These are phyloP conservation scores for Tricholomella constricta DNA, from an alignment of 768 basidiomycete genomes.

Conservation along the genomic window DNA sequence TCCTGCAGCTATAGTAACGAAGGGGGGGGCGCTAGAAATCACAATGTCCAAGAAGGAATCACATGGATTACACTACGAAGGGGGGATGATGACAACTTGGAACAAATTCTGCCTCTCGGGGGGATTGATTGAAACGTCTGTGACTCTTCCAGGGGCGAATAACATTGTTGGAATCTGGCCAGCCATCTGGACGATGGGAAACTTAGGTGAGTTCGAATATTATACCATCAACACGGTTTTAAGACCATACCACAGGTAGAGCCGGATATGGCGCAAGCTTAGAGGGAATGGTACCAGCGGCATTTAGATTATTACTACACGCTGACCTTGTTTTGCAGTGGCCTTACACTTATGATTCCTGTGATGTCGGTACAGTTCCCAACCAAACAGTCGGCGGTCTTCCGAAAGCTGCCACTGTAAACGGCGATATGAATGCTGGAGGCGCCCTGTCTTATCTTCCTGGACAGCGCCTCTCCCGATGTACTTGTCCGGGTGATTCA, in stretches of 20 bases:
- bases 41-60: constrained; percentile 66
- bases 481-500: constrained; percentile 45
- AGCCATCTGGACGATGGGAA: constrained; percentile 79
- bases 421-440: constrained; percentile 53
- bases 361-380: constrained; percentile 77
- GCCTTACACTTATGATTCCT: constrained; percentile 73
- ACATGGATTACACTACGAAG: constrained; percentile 73
- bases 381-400: constrained; percentile 67
- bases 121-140: constrained; percentile 71
- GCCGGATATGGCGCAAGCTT: constrained; percentile 87
- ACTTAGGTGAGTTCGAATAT: constrained; percentile 53
- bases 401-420: constrained; percentile 41
- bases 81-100: constrained; percentile 70
- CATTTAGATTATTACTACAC: background rate
- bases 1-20: constrained; percentile 75
- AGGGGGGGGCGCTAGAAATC: constrained; percentile 72
- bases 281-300: constrained; percentile 65
- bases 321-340: constrained; percentile 36
- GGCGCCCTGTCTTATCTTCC: constrained; percentile 51
- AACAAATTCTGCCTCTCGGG: constrained; percentile 97
- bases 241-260: constrained; percentile 47
- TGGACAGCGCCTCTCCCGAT: constrained; percentile 51
- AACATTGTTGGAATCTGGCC: constrained; percentile 77
- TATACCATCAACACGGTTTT: background rate
- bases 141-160: constrained; percentile 67